Conservation (phyloP, 192 early-diverging fungal species). For the Phycomyces blakesleeanus region DNA sequence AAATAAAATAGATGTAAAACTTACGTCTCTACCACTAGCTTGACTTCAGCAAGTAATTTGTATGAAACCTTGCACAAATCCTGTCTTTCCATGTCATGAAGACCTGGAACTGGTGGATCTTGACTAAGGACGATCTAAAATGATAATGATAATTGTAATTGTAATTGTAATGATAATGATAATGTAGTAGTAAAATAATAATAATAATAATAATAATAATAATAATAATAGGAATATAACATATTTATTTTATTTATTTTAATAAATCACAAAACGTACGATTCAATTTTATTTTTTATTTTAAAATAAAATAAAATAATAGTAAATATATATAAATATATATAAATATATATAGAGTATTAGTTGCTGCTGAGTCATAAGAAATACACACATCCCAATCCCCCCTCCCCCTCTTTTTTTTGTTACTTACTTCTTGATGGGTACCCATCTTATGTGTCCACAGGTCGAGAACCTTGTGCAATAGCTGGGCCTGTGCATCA, state of each 20-base stretch:
- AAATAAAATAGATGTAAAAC: background rate
- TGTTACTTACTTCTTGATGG: conserved; percentile 25
- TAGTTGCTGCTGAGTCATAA: background rate
- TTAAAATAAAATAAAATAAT: too few relatives aligned
- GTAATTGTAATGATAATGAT: too few relatives aligned
- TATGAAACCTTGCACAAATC: conserved; percentile 11
- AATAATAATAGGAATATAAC: too few relatives aligned
- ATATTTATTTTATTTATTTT: too few relatives aligned
- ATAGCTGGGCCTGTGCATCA: conserved; percentile 6
- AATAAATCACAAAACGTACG: conserved; percentile 12
- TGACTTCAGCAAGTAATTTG: conserved; percentile 41
- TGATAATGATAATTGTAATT: too few relatives aligned
- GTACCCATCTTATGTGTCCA: conserved; percentile 34
- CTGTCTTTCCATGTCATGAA: conserved; percentile 25
- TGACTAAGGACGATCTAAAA: conserved; percentile 34
- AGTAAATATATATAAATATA: conserved; percentile 16
- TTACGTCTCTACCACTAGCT: conserved; percentile 34
- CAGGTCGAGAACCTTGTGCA: conserved; percentile 3
- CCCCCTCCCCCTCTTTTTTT: background rate
- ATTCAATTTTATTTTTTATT: too few relatives aligned
- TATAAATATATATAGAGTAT: conserved; percentile 4
- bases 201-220: too few relatives aligned
- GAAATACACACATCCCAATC: background rate
- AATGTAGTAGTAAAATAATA: too few relatives aligned
- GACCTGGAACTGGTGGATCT: conserved; percentile 38